Evolutionary conservation across 495 filamentous ascomycete species (phyloP), one percentile per base, ranked within the genome.

Genomic region (Penicillium maclennaniae): DNA sequence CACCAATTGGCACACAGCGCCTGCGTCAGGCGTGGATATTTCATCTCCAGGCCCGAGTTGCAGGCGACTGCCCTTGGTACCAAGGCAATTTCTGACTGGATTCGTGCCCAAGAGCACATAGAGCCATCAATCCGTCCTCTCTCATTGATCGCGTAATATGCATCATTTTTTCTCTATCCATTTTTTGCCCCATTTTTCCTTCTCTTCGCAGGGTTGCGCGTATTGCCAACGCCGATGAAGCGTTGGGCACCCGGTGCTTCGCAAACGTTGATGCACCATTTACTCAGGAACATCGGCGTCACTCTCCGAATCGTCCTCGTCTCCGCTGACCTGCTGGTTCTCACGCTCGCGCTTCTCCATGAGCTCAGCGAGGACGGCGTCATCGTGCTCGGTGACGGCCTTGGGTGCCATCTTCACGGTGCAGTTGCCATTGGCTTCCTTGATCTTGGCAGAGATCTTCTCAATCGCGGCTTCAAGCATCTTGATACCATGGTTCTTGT

Each of bases 291-390:
- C 68, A 55, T 77, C 82, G 61, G 96, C 93, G 65, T 97, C 93
- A 60, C 87, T 92, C 71, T 93, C 92, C 61, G 88, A 93, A 71
- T 88, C 79, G 69, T 87, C 89, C 79, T 97, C 95, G 67, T 98
- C 93, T 43, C 93, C 93, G 66, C 89, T 95, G 51, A 98, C 89
- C 70, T 97, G 89, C 69, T 86, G 86, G 75, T 97, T 97, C 82
- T 98, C 93, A 55, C 92, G 86, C 79, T 96, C 93, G 56, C 91
- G 85, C 85, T 97, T 97, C 78, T 97, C 93, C 93, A 98, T 98
- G 53, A 98, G 79, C 42, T 92, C 95, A 71, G 96, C 88, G 59
- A 98, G 76, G 66, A 96, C 91, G 21, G 92, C 93, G 73, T 98
- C 93, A 66, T 98, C 93, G 61, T 89, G 92, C 81, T 97, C 93